These are phyloP conservation scores for Rhizopus sp. DNA, from an alignment of 371 early-diverging fungal genomes.

Conservation along the genomic window DNA sequence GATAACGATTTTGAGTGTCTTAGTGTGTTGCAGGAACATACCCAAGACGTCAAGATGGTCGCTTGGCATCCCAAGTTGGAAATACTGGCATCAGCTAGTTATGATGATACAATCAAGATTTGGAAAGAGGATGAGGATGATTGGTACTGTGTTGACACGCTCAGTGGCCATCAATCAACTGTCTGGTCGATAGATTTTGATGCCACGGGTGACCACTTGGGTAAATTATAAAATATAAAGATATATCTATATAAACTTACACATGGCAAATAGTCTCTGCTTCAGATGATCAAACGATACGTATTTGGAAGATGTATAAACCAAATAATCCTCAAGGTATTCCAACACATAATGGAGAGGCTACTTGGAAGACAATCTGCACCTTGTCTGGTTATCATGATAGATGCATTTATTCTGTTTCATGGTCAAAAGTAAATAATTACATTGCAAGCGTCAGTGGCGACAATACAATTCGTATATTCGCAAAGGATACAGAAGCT, in stretches of 20 bases:
- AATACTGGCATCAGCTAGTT: conserved; percentile 87
- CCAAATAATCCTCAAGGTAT: conserved; percentile 51
- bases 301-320: conserved; percentile 75
- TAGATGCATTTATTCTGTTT: conserved; percentile 89
- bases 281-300: conserved; percentile 85
- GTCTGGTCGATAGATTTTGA: conserved; percentile 95
- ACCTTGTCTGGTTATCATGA: conserved; percentile 71
- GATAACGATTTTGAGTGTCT: conserved; percentile 95
- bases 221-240: conserved; percentile 24
- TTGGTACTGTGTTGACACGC: conserved; percentile 89
- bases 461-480: conserved; percentile 79
- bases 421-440: conserved; percentile 80
- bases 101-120: conserved; percentile 94
- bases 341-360: conserved; percentile 52
- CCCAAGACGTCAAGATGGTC: conserved; percentile 96
- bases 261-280: conserved; percentile 64
- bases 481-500: conserved; percentile 41
- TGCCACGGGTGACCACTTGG: conserved; percentile 69
- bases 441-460: conserved; percentile 82
- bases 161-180: conserved; percentile 87
- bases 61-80: conserved; percentile 90
- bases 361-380: conserved; percentile 68
- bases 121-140: conserved; percentile 93
- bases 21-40: conserved; percentile 93
- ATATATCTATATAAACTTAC: background rate